Conservation (phyloP, 2,329 filamentous ascomycete species). For the Triangularia setosa region DNA sequence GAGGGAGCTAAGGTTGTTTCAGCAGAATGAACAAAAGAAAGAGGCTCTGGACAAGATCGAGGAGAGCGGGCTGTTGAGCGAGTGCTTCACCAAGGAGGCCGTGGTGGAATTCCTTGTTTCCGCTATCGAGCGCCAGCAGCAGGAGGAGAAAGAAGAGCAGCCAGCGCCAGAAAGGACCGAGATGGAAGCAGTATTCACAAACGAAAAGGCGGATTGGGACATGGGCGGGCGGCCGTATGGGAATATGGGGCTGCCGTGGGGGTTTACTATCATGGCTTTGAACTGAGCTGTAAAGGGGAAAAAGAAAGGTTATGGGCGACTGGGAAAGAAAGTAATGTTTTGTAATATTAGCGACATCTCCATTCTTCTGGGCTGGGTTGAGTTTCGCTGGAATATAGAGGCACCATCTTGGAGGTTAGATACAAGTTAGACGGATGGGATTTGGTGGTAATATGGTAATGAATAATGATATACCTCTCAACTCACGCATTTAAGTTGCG, state of each 20-base stretch:
- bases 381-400: not conserved
- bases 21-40: conserved; percentile 29
- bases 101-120: conserved; percentile 33
- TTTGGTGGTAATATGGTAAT: not conserved
- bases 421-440: not conserved
- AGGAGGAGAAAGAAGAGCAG: not conserved
- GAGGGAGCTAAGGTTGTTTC: conserved; percentile 31
- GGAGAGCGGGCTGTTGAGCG: conserved; percentile 29
- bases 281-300: conserved; percentile 26
- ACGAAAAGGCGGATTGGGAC: conserved; percentile 26
- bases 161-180: not conserved
- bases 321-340: not conserved
- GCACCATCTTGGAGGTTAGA: not conserved
- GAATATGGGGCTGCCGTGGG: conserved; percentile 37
- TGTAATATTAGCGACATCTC: not conserved
- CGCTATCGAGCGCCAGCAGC: conserved; percentile 26
- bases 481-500: not conserved
- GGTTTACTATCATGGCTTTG: conserved; percentile 36
- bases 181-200: conserved; percentile 10
- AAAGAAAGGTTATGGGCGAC: not conserved
- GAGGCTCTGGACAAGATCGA: conserved; percentile 32
- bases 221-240: conserved; percentile 31
- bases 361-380: not conserved
- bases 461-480: not conserved
- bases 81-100: conserved; percentile 33